Base-by-base conservation (phyloP, 2,329 filamentous ascomycete genomes). In the Bipolaris victoriae region DNA sequence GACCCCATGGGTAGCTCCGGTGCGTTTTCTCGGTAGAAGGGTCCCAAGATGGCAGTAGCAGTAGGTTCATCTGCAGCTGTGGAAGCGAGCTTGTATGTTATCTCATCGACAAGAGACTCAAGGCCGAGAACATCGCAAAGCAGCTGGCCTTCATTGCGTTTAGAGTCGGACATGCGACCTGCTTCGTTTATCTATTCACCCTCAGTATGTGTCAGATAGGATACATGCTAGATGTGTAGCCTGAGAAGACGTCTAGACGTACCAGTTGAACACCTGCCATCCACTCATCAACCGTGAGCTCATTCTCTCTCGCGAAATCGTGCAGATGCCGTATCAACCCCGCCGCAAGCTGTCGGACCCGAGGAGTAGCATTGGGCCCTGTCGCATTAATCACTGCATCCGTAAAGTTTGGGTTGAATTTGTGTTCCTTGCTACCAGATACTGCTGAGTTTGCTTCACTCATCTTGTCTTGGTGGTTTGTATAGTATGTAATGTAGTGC, bases 241-340 rank as follows among this genome's bases (percentile, higher is more conserved):
- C 37, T 36, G n/a, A 6, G 15, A 46, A 41, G 16, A 22, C 24
- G 20, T 33, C 18, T 43, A 6, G 5, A 56, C 65, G 15, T 70
- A 92, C 80, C 74, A 89, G 90, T 71, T 89, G 82, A 41, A 92
- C 86, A 49, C 89, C 90, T 7, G 84, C 75, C 79, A 91, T 84
- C 90, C 90, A 92, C 76, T 93, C 90, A 52, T 90, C 89, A n/a
- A 86, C 82, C 3, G 87, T 91, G 49, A 92, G 84, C 77, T 92
- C 89, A 68, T 90, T 86, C 69, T 92, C 90, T 55, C 90, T 85
- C 57, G 86, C 84, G 74, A 92, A 92, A 76, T 92, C 89, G 80
- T 93, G 90, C 54, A 93, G 81, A 78, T 92, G 89, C 53, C 80
- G 81, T 75, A 92, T 87, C 65, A 92, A 77, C 31, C 85, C 81